Percentiles rank a stretch among this genome's conserved stretches.
Evolutionary conservation across 345 rosid genomes (phyloP).

Genomic region (Ricinus communis): DNA sequence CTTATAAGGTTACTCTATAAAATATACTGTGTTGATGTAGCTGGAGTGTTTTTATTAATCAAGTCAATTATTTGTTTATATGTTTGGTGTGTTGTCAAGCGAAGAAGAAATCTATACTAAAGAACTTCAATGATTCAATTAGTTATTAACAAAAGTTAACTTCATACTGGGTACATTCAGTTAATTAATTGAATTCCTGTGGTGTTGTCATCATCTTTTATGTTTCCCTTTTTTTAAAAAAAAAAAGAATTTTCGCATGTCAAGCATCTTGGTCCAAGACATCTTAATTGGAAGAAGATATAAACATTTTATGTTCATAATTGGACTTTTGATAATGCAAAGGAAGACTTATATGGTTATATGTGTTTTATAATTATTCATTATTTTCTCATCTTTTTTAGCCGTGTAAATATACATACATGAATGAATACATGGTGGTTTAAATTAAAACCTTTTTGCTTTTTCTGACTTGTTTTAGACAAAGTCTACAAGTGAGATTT

Average conservation of each 20-base stretch:
- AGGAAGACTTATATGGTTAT: slow-evolving; percentile 6
- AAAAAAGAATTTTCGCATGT: too few species aligned
- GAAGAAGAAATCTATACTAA: slow-evolving; percentile 6
- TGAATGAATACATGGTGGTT: neutral
- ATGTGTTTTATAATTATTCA: too few species aligned
- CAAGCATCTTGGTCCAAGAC: slow-evolving; percentile 6
- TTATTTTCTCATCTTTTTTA: neutral
- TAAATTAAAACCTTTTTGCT: neutral
- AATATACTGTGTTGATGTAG: slow-evolving; percentile 17
- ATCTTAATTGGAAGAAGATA: slow-evolving; percentile 5
- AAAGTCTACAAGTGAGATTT: neutral
- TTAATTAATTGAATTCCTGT: slow-evolving; percentile 2
- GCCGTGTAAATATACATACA: neutral
- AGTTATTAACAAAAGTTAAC: slow-evolving; percentile 12
- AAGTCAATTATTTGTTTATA: slow-evolving; percentile 22
- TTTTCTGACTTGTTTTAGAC: neutral
- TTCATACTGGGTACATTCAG: slow-evolving; percentile 10
- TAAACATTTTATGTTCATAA: slow-evolving; percentile 2
- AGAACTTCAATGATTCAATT: neutral
- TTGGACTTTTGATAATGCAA: neutral
- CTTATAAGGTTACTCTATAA: slow-evolving; percentile 8
- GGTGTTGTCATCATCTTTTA: slow-evolving; percentile 8
- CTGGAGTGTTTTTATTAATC: slow-evolving; percentile 20
- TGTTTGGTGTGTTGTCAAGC: slow-evolving; percentile 10
- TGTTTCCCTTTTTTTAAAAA: slow-evolving; percentile 1